phyloP scores from a whole-genome alignment of 2,329 filamentous ascomycete species.

The Colletotrichum spaethianum region DNA sequence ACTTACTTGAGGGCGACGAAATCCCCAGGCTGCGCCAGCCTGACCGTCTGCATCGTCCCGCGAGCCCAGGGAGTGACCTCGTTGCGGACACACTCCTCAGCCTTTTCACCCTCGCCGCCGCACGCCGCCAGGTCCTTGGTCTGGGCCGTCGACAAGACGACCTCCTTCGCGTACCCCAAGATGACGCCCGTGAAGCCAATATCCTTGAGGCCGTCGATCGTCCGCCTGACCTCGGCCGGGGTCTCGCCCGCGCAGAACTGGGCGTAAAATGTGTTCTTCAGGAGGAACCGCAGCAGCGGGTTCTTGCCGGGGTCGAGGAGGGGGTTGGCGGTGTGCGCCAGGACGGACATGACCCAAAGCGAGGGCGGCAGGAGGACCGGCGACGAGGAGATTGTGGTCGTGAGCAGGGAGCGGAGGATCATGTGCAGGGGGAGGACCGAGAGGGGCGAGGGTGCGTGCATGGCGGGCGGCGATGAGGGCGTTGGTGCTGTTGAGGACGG shows the following conservation, averaged over 20 bases:
- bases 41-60: constrained; percentile 82
- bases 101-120: constrained; percentile 64
- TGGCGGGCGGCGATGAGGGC: background rate
- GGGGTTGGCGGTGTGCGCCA: constrained; percentile 78
- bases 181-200: constrained; percentile 90
- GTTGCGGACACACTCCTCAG: constrained; percentile 62
- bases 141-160: constrained; percentile 75
- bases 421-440: constrained; percentile 76
- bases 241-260: constrained; percentile 93
- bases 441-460: constrained; percentile 59
- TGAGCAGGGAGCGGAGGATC: constrained; percentile 78
- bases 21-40: constrained; percentile 75
- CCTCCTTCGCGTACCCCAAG: constrained; percentile 86
- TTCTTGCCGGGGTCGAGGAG: constrained; percentile 84
- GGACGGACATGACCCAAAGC: constrained; percentile 74
- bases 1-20: constrained; percentile 76
- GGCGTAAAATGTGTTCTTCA: constrained; percentile 89
- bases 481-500: background rate
- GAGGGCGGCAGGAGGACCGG: constrained; percentile 78
- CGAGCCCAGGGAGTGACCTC: constrained; percentile 81
- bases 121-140: constrained; percentile 59
- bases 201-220: constrained; percentile 75
- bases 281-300: constrained; percentile 75
- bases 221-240: constrained; percentile 75
- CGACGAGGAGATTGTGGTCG: constrained; percentile 79